phyloP scores from a whole-genome alignment of 1,139 yeast species.

The Tardiomyces digboiensis region DNA sequence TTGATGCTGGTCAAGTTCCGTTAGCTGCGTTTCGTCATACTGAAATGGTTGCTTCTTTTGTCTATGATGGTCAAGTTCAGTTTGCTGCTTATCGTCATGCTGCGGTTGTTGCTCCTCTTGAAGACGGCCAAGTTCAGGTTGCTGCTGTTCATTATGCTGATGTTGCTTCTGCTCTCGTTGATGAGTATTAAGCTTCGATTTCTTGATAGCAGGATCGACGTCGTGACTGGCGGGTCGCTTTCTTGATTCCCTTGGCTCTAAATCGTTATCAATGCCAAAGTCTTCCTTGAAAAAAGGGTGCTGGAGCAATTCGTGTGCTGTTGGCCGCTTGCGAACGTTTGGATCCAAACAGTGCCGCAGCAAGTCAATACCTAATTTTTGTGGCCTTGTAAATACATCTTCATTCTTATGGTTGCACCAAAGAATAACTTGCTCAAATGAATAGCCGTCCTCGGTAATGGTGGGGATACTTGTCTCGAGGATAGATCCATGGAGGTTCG shows the following conservation, averaged over 20 bases:
- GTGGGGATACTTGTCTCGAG: slow-evolving; percentile 57
- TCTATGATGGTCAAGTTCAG: no score
- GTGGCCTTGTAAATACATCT: slow-evolving; percentile 1
- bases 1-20: no score
- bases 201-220: not conserved
- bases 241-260: not conserved
- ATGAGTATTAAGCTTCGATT: no score
- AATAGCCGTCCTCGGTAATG: slow-evolving; percentile 25
- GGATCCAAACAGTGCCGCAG: slow-evolving; percentile 44
- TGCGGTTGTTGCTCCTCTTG: no score
- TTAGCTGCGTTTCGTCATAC: no score
- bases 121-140: no score
- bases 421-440: slow-evolving; percentile 29
- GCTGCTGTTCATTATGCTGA: no score
- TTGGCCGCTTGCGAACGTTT: slow-evolving; percentile 45
- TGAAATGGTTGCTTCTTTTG: no score
- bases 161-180: no score
- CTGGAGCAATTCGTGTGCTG: slow-evolving; percentile 47
- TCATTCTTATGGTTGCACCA: slow-evolving; percentile 27
- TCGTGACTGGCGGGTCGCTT: not conserved
- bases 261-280: not conserved
- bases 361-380: slow-evolving; percentile 36
- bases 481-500: slow-evolving; percentile 81
- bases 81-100: no score
- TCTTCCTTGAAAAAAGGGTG: slow-evolving; percentile 39